Base-by-base conservation (phyloP, 2,329 filamentous ascomycete species). In the Colletotrichum paranaense region DNA sequence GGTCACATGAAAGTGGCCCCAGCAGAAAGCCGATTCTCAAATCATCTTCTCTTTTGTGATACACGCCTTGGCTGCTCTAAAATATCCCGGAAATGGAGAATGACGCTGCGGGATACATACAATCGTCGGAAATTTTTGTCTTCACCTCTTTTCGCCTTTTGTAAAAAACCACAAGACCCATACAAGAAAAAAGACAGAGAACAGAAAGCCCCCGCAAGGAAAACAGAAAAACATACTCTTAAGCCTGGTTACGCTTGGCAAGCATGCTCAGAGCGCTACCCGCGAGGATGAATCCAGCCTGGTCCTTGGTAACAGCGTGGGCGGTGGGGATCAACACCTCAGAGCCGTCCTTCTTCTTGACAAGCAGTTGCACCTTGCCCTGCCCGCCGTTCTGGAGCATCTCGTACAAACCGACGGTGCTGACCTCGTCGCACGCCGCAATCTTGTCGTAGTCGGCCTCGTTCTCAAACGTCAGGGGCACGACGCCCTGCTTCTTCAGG, bases 401-500 rank as follows among this genome's bases (percentile, higher is more conserved):
- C 72, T 97, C 93, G 79, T 94, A 91, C 74, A 99, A 84, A 0
- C 97, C 97, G 49, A 95, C 89, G 0, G 96, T 98, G 74, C 87
- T 87, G 28, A 98, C 94, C 78, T 92, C 88, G 81, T 99, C 97
- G 76, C 95, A 94, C 0, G 95, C 95, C 65, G 90, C 87, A 75
- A 99, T 93, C 75, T 87, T 86, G 79, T 97, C 94, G 81, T 98
- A 98, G 83, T 98, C 97, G 24, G 90, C 88, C 84, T 97, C 95
- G 82, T 98, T 88, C 58, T 87, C 94, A 80, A 99, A 98, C 0
- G 95, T 98, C 78, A 99, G 87, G 2, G 97, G 97, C 57, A 99
- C 95, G 42, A 99, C 93, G 75, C 97, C 97, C 86, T 99, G 97
- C 87, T 98, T 98, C 91, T 98, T 98, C 77, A 98, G 86, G 82